phyloP scores from a whole-genome alignment of 345 rosid species.

The Crucihimalaya himalaica region DNA sequence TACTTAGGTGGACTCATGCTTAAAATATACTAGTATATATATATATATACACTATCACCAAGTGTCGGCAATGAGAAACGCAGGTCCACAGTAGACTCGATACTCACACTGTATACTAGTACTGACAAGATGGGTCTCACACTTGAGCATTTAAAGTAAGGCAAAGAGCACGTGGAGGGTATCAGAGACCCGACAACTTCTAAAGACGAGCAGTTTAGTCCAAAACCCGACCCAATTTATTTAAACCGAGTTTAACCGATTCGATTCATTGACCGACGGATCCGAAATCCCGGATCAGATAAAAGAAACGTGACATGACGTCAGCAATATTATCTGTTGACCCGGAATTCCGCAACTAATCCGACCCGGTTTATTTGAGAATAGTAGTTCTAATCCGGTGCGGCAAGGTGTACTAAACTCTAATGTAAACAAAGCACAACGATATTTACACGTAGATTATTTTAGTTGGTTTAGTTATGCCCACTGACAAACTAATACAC shows the following conservation, averaged over 20 bases:
- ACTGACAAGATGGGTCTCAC: constrained; percentile 39
- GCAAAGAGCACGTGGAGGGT: constrained; percentile 43
- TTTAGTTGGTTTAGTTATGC: constrained; percentile 2
- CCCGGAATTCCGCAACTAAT: constrained; percentile 28
- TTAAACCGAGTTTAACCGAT: constrained; percentile 4
- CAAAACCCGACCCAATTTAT: constrained; percentile 20
- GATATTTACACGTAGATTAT: constrained; percentile 33
- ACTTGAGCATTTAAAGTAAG: constrained; percentile 32
- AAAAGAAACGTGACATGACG: constrained; percentile 9
- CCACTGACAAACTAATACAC: constrained; percentile 40
- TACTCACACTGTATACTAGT: constrained; percentile 30
- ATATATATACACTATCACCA: constrained; percentile 16
- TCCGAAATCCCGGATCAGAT: constrained; percentile 33
- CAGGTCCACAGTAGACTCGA: constrained; percentile 32
- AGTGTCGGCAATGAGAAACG: constrained; percentile 61
- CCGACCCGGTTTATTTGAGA: constrained; percentile 25
- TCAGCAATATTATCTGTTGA: constrained; percentile 23
- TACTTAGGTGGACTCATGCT: constrained; percentile 28
- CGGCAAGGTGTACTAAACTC: constrained; percentile 8
- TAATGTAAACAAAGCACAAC: constrained; percentile 1
- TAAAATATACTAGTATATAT: no score
- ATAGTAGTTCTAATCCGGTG: background rate
- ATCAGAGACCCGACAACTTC: constrained; percentile 43
- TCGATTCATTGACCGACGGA: constrained; percentile 26
- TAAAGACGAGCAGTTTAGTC: constrained; percentile 29